Conservation (phyloP, 805 yeast genomes). For the Jamesozyma rosinii region DNA sequence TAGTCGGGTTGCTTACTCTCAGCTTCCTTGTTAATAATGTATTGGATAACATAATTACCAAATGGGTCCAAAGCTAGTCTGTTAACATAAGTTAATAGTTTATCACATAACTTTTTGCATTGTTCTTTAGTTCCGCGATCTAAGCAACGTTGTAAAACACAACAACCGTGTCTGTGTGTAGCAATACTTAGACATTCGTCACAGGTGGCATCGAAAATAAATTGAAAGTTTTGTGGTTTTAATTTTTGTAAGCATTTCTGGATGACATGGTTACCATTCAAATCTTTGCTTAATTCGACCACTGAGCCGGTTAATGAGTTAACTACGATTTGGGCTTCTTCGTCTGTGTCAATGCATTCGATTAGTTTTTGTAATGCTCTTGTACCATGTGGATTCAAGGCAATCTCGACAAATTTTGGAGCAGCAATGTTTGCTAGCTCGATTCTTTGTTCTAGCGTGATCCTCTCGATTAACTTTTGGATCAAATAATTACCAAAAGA, state of each 20-base stretch:
- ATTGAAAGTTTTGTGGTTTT: constrained; percentile 60
- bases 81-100: constrained; percentile 60
- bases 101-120: constrained; percentile 53
- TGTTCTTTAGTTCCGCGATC: constrained; percentile 77
- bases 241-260: constrained; percentile 82
- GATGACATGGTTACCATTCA: constrained; percentile 78
- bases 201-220: constrained; percentile 80
- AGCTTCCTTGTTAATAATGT: constrained; percentile 51
- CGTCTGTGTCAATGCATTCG: constrained; percentile 63
- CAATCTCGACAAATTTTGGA: constrained; percentile 65
- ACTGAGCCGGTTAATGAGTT: constrained; percentile 57
- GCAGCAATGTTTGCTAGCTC: constrained; percentile 62
- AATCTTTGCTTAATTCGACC: constrained; percentile 71
- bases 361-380: constrained; percentile 88
- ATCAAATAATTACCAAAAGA: constrained; percentile 96
- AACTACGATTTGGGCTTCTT: constrained; percentile 61
- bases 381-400: constrained; percentile 91
- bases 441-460: constrained; percentile 59
- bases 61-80: constrained; percentile 80
- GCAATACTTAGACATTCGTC: constrained; percentile 70
- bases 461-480: constrained; percentile 79
- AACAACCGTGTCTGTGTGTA: constrained; percentile 94
- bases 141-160: constrained; percentile 89
- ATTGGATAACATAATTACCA: constrained; percentile 95
- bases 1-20: constrained; percentile 26